Conservation (phyloP, 2,329 filamentous ascomycete species). For the Epichloe bromicola region DNA sequence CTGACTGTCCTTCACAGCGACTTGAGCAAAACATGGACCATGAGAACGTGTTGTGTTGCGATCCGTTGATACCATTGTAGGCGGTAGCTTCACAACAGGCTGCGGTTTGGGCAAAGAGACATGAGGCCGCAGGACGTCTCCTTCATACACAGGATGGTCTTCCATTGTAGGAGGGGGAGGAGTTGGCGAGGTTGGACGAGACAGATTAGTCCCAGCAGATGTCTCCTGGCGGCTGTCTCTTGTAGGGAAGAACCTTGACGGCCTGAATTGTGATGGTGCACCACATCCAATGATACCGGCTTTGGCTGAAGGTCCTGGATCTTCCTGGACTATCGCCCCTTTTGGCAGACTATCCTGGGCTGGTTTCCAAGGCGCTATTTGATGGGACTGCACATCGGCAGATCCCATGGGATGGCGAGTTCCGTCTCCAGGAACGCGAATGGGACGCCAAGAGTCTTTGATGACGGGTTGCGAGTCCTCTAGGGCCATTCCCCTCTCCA, state of each 20-base stretch:
- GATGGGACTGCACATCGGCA: slow-evolving; percentile 17
- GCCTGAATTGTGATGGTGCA: slow-evolving; percentile 32
- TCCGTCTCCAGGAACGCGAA: slow-evolving; percentile 24
- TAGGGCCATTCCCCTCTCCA: slow-evolving; percentile 29
- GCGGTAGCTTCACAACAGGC: slow-evolving; percentile 72
- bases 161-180: slow-evolving; percentile 60
- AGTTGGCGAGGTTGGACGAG: slow-evolving; percentile 44
- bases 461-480: slow-evolving; percentile 34
- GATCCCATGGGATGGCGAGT: slow-evolving; percentile 16
- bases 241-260: slow-evolving; percentile 50
- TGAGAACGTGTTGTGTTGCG: slow-evolving; percentile 13
- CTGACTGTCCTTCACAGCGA: slow-evolving; percentile 18
- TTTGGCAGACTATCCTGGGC: slow-evolving; percentile 15
- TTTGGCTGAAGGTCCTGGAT: slow-evolving; percentile 10
- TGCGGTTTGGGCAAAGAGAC: slow-evolving; percentile 57
- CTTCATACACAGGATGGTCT: slow-evolving; percentile 60
- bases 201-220: slow-evolving; percentile 21
- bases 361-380: slow-evolving; percentile 17
- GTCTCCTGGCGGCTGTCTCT: slow-evolving; percentile 34
- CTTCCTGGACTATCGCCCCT: slow-evolving; percentile 10
- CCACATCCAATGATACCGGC: slow-evolving; percentile 18
- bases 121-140: slow-evolving; percentile 49
- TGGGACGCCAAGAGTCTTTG: slow-evolving; percentile 41
- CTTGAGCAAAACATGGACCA: slow-evolving; percentile 24
- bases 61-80: slow-evolving; percentile 23